Base-by-base conservation (phyloP, 2,329 filamentous ascomycete genomes). In the Beauveria sp. region DNA sequence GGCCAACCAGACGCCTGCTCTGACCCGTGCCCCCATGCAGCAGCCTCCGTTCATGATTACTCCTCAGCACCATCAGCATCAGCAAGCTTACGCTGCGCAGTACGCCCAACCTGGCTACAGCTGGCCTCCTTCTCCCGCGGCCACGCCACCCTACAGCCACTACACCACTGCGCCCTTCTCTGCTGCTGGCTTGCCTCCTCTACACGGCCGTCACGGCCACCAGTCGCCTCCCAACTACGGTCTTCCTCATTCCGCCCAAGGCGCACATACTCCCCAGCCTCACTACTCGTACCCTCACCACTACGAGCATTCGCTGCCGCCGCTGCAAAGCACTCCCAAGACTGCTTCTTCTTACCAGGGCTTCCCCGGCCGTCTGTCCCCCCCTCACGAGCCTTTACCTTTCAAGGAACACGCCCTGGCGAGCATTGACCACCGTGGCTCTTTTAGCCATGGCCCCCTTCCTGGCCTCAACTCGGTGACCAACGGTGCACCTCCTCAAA, bases 1-100 rank as follows among this genome's bases (percentile, higher is more conserved):
- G 70, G 82, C 87, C 64, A 88, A 88, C 71, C 88, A 88, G 62
- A 86, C 91, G 16, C 91, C 93, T 14, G 87, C 90, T 3, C 84
- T 96, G 45, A 93, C 91, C 14, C 85, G 91, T 66, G 84, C 88
- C 0, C 91, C 86, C 3, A 86, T 89, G 78, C 82, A 76, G 61
- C 74, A 75, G 60, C 70, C 74, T 49, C 72, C 75, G 0, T 77
- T 74, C 66, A 70, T 72, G 68, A 68, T 74, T 47, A 67, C 71
- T 51, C 70, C 74, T 43, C 76, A 70, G 46, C 71, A 71, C 43
- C 67, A 70, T 16, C 65, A 69, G 34, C 70, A 72, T 24, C 72
- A 70, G 43, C 72, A 72, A 52, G 66, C 67, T 9, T 78, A 76
- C 63, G 67, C 69, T 65, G 73, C 71, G 40, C 78, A 74, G 63